A percentile compares a stretch with the other conserved stretches of the same genome.
These are phyloP conservation scores for Leersia perrieri DNA, from an alignment of 176 grass and related monocot genomes.

Conservation along the genomic window DNA sequence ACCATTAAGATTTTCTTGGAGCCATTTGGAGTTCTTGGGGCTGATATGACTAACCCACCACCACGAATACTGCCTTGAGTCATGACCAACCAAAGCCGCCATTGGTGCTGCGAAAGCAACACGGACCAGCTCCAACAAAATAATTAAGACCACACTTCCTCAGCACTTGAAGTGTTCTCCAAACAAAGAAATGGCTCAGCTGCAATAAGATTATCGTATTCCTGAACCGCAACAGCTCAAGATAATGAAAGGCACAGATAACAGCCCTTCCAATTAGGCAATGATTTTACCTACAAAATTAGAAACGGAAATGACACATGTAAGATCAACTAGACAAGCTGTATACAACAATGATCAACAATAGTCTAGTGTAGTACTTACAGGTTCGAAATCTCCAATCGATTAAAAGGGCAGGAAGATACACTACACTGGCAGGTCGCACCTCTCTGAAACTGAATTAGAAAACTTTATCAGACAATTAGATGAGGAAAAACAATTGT, in stretches of 20 bases:
- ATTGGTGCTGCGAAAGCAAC: constrained; percentile 36
- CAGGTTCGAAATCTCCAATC: neutral
- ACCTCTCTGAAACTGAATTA: constrained; percentile 20
- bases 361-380: constrained; percentile 22
- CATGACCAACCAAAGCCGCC: constrained; percentile 41
- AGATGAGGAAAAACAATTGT: neutral
- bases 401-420: constrained; percentile 7
- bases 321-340: constrained; percentile 6
- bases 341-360: neutral
- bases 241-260: neutral
- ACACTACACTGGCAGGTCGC: constrained; percentile 10
- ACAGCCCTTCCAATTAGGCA: neutral
- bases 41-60: constrained; percentile 89
- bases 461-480: constrained; percentile 3
- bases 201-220: neutral
- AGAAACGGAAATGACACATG: neutral
- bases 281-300: constrained; percentile 25
- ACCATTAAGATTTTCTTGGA: constrained; percentile 85
- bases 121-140: neutral
- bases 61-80: constrained; percentile 67
- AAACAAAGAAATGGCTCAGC: neutral
- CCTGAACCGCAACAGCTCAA: neutral
- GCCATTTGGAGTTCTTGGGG: constrained; percentile 96
- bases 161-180: neutral
- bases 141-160: constrained; percentile 16